Evolutionary conservation across 371 early-diverging fungal species (phyloP), one percentile per base, ranked within the genome.

Genomic region (Circinella minor): DNA sequence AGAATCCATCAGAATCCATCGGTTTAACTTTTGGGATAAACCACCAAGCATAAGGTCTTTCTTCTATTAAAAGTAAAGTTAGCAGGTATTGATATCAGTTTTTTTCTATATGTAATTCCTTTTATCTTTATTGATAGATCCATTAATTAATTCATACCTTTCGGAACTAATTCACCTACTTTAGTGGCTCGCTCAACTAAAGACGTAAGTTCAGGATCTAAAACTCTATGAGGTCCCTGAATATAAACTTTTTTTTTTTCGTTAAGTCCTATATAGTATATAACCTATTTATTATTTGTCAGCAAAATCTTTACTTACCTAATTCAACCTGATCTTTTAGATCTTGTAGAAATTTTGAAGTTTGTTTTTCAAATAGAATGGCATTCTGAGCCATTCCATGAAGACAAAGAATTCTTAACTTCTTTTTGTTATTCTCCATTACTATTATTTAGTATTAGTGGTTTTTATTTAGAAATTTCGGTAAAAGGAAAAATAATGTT

Each of bases 351-450:
- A 93, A 84, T 7, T 85, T 89, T 0, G 89, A 86, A 1, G 90
- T 91, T 72, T 90, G 86, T 63, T 89, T 88, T 18, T 85, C 77
- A 68, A 92, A 91, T 3, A 91, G 81, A 46, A 73, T 36, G 0
- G 85, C 88, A 73, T 93, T 93, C 77, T 94, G 93, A 36, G 87
- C 85, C 80, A 89, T 91, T 15, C 93, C 93, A 76, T 93, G 93
- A 34, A 93, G 81, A 66, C 91, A 91, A 20, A 93, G 85, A 43
- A 93, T 89, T 55, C 89, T 77, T 34, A 84, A 39, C 55, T 82
- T 82, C 36, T 72, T 73, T 6, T 54, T 48, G 5, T 46, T 39
- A 36, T 20, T 34, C 6, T 59, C 27, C 51, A 51, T 51, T 5
- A 4, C 15, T 51, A 1, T 51, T 17, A n/a, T 17, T 51, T 47